Evolutionary conservation across 495 filamentous ascomycete genomes (phyloP).

Genomic region (Aspergillus heteromorphus): DNA sequence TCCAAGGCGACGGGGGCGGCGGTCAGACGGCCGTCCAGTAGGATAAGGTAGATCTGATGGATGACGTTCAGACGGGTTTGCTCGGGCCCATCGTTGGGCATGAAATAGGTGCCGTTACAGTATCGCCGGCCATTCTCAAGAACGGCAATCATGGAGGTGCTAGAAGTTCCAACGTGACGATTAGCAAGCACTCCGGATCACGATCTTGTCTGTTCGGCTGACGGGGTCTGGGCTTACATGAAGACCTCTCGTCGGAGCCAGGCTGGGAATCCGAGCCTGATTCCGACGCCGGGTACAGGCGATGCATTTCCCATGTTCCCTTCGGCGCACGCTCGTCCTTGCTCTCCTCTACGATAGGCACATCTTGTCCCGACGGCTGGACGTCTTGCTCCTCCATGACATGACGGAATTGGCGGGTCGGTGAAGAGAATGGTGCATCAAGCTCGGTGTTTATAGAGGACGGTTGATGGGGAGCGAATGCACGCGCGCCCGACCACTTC

Average conservation of each 20-base stretch:
- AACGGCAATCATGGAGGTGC: constrained; percentile 54
- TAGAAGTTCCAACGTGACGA: constrained; percentile 41
- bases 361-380: constrained; percentile 13
- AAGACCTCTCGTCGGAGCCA: constrained; percentile 20
- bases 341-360: constrained; percentile 8
- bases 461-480: not conserved
- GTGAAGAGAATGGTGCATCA: constrained; percentile 1
- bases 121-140: constrained; percentile 65
- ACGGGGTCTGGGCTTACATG: constrained; percentile 17
- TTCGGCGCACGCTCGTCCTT: constrained; percentile 7
- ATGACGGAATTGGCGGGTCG: constrained; percentile 17
- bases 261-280: constrained; percentile 18
- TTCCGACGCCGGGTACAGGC: not conserved
- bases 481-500: not conserved
- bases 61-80: constrained; percentile 64
- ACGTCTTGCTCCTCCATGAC: constrained; percentile 27
- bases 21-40: constrained; percentile 56
- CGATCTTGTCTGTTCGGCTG: no score
- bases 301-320: constrained; percentile 2
- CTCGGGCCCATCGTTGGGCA: constrained; percentile 73
- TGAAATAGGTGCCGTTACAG: constrained; percentile 59
- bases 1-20: constrained; percentile 49
- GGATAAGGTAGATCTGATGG: constrained; percentile 58
- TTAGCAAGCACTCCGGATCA: constrained; percentile 10
- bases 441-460: not conserved